Conservation (phyloP, 176 grass and related monocot species). For the Juncus inflexus region DNA sequence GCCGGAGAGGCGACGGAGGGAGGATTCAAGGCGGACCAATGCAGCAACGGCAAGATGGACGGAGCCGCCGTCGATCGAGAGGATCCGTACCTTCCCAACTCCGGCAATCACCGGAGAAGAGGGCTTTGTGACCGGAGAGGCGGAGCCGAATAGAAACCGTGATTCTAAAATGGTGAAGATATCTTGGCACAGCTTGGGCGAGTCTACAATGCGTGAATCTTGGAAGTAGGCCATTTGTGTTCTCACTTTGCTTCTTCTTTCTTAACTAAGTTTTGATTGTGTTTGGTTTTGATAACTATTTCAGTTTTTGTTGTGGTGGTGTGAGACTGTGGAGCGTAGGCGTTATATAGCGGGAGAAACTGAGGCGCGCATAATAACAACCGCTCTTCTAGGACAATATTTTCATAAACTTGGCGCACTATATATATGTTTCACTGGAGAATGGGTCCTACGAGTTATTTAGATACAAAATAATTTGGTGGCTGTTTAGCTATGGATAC, state of each 20-base stretch:
- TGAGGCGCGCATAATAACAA: background rate
- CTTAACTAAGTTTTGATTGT: slow-evolving; percentile 1
- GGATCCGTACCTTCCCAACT: slow-evolving; percentile 52
- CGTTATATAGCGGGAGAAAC: background rate
- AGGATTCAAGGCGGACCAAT: slow-evolving; percentile 40
- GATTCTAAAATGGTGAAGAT: slow-evolving; percentile 86
- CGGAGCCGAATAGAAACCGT: slow-evolving; percentile 51
- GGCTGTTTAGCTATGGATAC: background rate
- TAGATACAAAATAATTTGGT: background rate
- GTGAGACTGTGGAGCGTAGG: background rate
- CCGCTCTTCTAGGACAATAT: background rate
- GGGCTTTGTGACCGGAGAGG: background rate
- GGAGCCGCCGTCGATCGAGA: slow-evolving; percentile 51
- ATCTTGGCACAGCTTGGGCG: slow-evolving; percentile 38
- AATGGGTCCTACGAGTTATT: too few relatives aligned
- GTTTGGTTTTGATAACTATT: background rate
- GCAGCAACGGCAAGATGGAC: slow-evolving; percentile 43
- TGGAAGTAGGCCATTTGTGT: slow-evolving; percentile 2
- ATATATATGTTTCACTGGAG: too few relatives aligned
- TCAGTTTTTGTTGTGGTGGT: background rate
- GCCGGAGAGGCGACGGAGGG: slow-evolving; percentile 58
- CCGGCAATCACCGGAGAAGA: background rate
- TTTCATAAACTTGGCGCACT: too few relatives aligned
- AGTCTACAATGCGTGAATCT: background rate
- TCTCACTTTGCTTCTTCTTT: background rate